Base-by-base conservation (phyloP, 2,329 filamentous ascomycete species). In the Talaromyces sp. region DNA sequence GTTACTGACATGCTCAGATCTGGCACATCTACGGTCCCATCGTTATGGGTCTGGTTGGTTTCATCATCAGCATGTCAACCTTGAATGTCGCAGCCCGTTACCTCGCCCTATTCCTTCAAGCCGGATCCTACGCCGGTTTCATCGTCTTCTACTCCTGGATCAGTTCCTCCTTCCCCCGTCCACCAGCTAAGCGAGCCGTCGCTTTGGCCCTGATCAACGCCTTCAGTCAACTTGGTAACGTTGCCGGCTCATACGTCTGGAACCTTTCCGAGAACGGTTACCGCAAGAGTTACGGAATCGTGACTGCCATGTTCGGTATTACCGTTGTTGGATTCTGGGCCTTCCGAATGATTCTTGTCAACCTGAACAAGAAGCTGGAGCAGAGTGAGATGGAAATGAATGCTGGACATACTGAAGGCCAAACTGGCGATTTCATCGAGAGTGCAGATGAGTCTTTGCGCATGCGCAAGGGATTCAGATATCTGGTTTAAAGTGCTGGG, bases 131-230 rank as follows among this genome's bases (percentile, higher is more conserved):
- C 56, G 82, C 82, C 0, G 81, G 81, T 7, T 66, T 65, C 53
- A 66, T 66, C 45, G 63, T 66, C 35, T 65, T 66, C 57, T 66
- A 66, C 55, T 66, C 64, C 16, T 65, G 63, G 63, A 66, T 66
- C 59, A 66, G 64, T 51, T 58, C 62, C 24, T 66, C 64, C 3
- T 80, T 92, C 54, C 88, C 88, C 0, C 82, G 88, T 2, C 89
- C 89, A 1, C 87, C 88, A 0, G 86, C 88, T 17, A 91, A 91
- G 75, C 82, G 87, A 49, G 85, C 85, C 4, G 83, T 87, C 0
- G 87, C 87, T 0, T 70, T 92, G 3, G 89, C 88, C 3, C 85
- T 89, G 58, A 89, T 91, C 74, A 92, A 92, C 67, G 86, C 86
- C 1, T 78, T 89, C 22, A 83, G 81, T 17, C 64, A 66, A 71